These are phyloP conservation scores for Aspergillus phoenicis DNA, from an alignment of 2,329 filamentous ascomycete genomes.

Conservation along the genomic window DNA sequence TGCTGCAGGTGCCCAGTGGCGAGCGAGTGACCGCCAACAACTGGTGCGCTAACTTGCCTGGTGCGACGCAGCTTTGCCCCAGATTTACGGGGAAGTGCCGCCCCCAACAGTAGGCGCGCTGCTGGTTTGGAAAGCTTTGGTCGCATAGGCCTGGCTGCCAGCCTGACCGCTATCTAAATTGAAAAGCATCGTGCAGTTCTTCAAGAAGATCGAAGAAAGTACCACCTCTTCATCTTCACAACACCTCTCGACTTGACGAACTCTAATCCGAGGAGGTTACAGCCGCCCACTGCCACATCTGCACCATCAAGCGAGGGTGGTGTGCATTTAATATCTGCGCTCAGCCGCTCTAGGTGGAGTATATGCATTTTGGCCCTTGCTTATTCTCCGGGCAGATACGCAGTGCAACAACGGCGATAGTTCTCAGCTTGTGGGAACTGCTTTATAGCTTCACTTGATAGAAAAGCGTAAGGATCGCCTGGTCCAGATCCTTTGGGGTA, in stretches of 20 bases:
- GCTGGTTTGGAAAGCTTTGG: background rate
- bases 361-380: background rate
- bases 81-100: conserved; percentile 2
- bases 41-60: background rate
- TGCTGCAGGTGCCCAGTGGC: conserved; percentile 1
- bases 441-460: background rate
- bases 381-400: background rate
- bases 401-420: background rate
- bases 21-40: background rate
- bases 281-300: background rate
- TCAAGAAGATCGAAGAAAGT: background rate
- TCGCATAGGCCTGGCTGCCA: background rate
- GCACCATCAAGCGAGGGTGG: background rate
- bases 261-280: background rate
- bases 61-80: conserved; percentile 5
- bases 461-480: background rate
- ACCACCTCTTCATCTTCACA: background rate
- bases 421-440: background rate
- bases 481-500: background rate
- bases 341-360: background rate
- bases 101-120: no score
- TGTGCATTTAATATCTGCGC: background rate
- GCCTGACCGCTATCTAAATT: background rate
- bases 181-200: background rate
- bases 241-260: background rate